A percentile compares a stretch with the other conserved stretches of the same genome.
phyloP scores from a whole-genome alignment of 2,329 filamentous ascomycete species.

The Pseudogymnoascus sp. region DNA sequence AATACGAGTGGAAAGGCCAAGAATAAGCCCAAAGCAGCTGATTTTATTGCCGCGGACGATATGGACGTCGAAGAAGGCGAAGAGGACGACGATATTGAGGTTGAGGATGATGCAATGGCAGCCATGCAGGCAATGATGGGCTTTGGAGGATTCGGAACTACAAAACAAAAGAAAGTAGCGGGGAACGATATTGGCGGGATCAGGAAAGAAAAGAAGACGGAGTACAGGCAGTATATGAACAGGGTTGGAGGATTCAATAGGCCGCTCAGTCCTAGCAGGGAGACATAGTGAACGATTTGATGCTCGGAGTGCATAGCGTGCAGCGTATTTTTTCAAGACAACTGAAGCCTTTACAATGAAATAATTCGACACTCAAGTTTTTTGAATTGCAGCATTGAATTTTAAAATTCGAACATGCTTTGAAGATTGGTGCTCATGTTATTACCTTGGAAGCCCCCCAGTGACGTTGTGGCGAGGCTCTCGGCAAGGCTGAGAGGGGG shows the following conservation, averaged over 20 bases:
- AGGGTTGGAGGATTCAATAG: slow-evolving; percentile 73
- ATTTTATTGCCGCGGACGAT: slow-evolving; percentile 11
- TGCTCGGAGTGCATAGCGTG: neutral
- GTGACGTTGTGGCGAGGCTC: slow-evolving; percentile 1
- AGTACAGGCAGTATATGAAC: slow-evolving; percentile 98
- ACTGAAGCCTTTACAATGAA: neutral
- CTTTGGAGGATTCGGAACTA: slow-evolving; percentile 75
- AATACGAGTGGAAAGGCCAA: slow-evolving; percentile 7
- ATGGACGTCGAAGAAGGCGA: slow-evolving; percentile 33
- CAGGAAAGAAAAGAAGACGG: slow-evolving; percentile 84
- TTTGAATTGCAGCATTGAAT: neutral
- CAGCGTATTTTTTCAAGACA: neutral
- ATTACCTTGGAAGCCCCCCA: neutral
- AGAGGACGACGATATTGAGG: slow-evolving; percentile 42
- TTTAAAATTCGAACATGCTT: neutral
- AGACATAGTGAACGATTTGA: slow-evolving; percentile 12
- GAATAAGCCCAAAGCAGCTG: slow-evolving; percentile 12
- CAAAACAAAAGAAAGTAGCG: slow-evolving; percentile 79
- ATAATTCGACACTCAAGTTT: neutral
- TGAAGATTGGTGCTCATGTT: neutral
- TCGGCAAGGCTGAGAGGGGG: neutral
- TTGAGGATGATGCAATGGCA: slow-evolving; percentile 58
- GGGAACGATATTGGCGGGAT: slow-evolving; percentile 81
- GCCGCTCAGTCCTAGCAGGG: slow-evolving; percentile 53
- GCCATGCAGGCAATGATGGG: slow-evolving; percentile 85